phyloP scores from a whole-genome alignment of 2,329 filamentous ascomycete genomes.

The Epichloe sibirici region DNA sequence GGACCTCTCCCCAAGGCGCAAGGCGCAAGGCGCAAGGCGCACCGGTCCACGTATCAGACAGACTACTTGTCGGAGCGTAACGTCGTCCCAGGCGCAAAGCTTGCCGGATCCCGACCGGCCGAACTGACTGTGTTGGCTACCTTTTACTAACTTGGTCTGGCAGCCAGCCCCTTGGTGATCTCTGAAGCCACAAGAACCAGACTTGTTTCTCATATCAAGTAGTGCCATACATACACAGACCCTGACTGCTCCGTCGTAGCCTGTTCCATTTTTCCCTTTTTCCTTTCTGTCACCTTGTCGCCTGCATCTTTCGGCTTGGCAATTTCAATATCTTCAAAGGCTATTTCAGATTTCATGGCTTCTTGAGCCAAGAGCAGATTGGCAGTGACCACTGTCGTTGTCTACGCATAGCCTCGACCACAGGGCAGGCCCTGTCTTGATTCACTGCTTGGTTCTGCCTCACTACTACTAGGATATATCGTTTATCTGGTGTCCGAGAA shows the following conservation, averaged over 20 bases:
- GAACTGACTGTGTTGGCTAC: neutral
- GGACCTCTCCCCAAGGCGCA: neutral
- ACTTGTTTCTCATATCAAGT: neutral
- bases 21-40: neutral
- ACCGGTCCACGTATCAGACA: neutral
- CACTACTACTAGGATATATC: too few relatives aligned
- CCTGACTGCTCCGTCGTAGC: neutral
- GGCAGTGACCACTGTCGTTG: neutral
- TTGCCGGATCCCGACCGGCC: neutral
- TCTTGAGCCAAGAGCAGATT: neutral
- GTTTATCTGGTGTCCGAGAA: too few relatives aligned
- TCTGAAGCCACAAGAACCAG: neutral
- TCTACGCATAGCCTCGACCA: neutral
- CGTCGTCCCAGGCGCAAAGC: neutral
- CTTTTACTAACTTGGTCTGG: neutral
- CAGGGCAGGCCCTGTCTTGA: neutral
- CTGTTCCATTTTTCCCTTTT: neutral
- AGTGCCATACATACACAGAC: neutral
- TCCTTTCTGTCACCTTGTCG: neutral
- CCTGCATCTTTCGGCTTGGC: neutral
- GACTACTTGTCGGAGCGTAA: slow-evolving; percentile 1
- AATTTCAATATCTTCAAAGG: neutral
- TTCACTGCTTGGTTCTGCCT: neutral
- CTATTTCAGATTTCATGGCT: neutral
- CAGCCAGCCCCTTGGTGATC: neutral